Base-by-base conservation (phyloP, 176 grass and related monocot species). In the Carex parvula region DNA sequence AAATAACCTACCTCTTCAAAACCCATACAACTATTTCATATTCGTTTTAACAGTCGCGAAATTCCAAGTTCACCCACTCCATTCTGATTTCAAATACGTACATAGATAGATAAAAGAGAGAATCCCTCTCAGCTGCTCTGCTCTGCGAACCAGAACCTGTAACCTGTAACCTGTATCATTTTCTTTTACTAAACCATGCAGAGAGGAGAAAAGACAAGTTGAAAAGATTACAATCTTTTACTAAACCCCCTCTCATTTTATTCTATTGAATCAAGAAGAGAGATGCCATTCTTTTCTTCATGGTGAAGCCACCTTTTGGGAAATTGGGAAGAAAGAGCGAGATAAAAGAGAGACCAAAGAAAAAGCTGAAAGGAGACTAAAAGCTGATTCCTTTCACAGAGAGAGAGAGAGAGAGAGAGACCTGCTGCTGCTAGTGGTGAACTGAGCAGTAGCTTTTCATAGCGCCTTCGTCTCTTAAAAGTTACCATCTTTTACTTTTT, bases 301-400 rank as follows among this genome's bases (percentile, higher is more conserved):
- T 54, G 18, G 81, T 83, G 81, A 83, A 83, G 81, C 81, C 62
- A 83, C 60, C 81, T 83, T 69, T 83, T 69, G 21, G 60, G 80
- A 68, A 66, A 52, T 83, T 83, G 17, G 52, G 42, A 68, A 83
- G 80, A 83, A 83, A 67, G 61, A 64, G 80, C 58, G 55, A 67
- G 50, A 77, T 18, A 77, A 77, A 33, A 33, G 73, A 33, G 26
- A 24, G 22, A 78, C 29, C 73, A 78, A 78, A 78, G 62, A 66
- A 83, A 83, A 83, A 83, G 81, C 81, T 52, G 59, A 60, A 78
- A 78, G 52, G 22, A 30, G 73, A 32, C 73, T 78, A 78, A 57
- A 78, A 78, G 73, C 39, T 81, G 58, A 81, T 64, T 81, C 79
- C 58, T 81, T 63, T 64, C 20, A 62, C 20, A 64, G 62, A 24